Conservation (phyloP, 148 eudicot species). For the Silene uniflora region DNA sequence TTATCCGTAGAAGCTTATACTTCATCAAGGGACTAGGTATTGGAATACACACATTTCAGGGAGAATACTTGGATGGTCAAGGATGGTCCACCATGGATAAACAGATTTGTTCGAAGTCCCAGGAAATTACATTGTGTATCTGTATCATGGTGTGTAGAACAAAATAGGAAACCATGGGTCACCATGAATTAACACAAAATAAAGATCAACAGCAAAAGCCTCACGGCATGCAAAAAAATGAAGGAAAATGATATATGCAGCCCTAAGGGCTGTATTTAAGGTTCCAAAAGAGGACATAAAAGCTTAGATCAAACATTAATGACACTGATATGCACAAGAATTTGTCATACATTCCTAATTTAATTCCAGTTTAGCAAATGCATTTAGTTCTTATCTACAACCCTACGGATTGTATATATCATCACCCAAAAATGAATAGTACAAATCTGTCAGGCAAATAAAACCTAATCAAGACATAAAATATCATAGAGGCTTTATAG, state of each 20-base stretch:
- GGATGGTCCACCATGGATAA: not conserved
- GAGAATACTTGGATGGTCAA: not conserved
- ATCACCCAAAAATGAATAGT: too few relatives aligned
- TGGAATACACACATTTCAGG: not conserved
- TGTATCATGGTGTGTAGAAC: not conserved
- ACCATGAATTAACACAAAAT: not conserved
- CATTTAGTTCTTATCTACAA: too few relatives aligned
- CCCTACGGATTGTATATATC: too few relatives aligned
- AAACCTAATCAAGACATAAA: not conserved
- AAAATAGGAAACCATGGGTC: not conserved
- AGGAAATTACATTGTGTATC: not conserved
- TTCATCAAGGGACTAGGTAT: not conserved
- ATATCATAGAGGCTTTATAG: not conserved
- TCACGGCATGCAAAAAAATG: not conserved
- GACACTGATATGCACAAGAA: too few relatives aligned
- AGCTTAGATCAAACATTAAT: too few relatives aligned
- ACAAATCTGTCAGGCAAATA: not conserved
- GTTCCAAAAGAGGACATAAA: too few relatives aligned
- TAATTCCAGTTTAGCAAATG: too few relatives aligned
- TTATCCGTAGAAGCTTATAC: not conserved
- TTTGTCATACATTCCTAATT: too few relatives aligned
- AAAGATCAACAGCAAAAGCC: not conserved
- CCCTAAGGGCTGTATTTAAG: too few relatives aligned
- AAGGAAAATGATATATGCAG: too few relatives aligned
- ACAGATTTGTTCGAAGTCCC: not conserved